These are phyloP conservation scores for Lantana camara DNA, from an alignment of 257 asterid genomes.

Conservation along the genomic window DNA sequence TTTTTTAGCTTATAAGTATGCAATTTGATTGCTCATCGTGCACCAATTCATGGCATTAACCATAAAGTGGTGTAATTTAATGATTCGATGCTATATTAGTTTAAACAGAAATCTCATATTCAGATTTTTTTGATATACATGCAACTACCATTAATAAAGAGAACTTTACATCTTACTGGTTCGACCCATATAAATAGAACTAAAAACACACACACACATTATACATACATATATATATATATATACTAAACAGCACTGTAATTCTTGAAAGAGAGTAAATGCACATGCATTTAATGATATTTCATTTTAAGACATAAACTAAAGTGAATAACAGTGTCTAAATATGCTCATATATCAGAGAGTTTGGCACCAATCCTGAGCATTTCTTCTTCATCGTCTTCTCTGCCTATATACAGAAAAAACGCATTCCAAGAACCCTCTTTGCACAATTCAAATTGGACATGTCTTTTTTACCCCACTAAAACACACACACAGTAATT, in stretches of 20 bases:
- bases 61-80: too few species aligned
- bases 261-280: neutral
- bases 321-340: neutral
- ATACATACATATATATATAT: too few species aligned
- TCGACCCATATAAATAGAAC: too few species aligned
- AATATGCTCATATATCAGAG: neutral
- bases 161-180: too few species aligned
- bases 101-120: too few species aligned
- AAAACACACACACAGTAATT: neutral
- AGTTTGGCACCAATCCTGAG: conserved; percentile 23
- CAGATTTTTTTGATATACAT: too few species aligned
- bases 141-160: too few species aligned
- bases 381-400: neutral
- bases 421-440: neutral
- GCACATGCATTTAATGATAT: neutral
- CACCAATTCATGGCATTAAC: too few species aligned
- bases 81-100: too few species aligned
- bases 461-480: neutral
- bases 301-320: neutral
- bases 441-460: conserved; percentile 28
- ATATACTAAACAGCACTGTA: neutral
- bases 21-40: too few species aligned
- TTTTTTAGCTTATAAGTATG: too few species aligned
- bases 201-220: too few species aligned
- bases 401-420: conserved; percentile 3